A percentile compares a stretch with the other conserved stretches of the same genome.
phyloP scores from a whole-genome alignment of 2,329 filamentous ascomycete genomes.

The Fusarium tanahbumbuense region DNA sequence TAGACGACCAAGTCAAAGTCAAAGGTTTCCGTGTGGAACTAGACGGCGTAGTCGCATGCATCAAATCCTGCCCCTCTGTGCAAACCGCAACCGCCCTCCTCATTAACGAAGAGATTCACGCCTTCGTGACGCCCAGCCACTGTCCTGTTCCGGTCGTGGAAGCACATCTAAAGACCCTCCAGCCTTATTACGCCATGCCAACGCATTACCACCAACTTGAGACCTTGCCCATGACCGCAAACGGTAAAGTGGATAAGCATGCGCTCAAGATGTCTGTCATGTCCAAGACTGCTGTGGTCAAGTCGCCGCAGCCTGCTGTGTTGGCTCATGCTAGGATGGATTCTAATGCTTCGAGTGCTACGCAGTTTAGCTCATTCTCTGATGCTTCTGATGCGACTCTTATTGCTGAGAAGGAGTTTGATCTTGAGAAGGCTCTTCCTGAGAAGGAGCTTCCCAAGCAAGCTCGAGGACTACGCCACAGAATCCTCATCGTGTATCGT shows the following conservation, averaged over 20 bases:
- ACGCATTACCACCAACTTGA: conserved; percentile 56
- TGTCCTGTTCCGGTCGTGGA: conserved; percentile 53
- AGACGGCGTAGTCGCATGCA: conserved; percentile 64
- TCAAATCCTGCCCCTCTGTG: conserved; percentile 59
- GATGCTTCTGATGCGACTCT: conserved; percentile 34
- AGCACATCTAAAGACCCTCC: conserved; percentile 54
- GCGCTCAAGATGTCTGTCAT: conserved; percentile 47
- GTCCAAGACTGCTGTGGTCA: neutral
- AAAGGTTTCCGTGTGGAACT: conserved; percentile 72
- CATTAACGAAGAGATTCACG: conserved; percentile 60
- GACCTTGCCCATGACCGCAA: conserved; percentile 62
- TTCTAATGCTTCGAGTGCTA: conserved; percentile 47
- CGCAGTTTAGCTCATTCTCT: conserved; percentile 30
- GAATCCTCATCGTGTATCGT: conserved; percentile 65
- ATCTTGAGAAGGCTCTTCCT: conserved; percentile 52
- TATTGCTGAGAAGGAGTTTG: conserved; percentile 41
- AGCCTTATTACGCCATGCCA: conserved; percentile 68
- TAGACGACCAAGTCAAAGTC: conserved; percentile 71
- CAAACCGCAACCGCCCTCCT: conserved; percentile 60
- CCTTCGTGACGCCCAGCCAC: conserved; percentile 57
- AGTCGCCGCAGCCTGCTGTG: conserved; percentile 24
- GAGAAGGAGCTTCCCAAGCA: conserved; percentile 56
- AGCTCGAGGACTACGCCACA: conserved; percentile 55
- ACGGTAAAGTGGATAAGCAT: conserved; percentile 68
- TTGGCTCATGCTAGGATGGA: conserved; percentile 37